Evolutionary conservation across 1,284 basidiomycete genomes (phyloP).

Genomic region (Fomes fomentarius): DNA sequence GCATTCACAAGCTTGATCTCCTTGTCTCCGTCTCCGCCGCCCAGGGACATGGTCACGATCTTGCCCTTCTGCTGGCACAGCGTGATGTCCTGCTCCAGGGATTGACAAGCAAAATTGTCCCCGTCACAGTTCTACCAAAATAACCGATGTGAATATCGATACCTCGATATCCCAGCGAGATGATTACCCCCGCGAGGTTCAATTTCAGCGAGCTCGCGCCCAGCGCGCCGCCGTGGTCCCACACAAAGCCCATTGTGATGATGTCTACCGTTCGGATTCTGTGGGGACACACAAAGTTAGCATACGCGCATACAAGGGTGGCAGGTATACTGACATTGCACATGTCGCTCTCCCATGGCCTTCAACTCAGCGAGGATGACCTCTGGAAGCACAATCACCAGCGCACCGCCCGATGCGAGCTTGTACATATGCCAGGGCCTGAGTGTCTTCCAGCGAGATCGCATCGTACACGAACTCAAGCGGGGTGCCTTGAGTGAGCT

Average conservation of each 20-base stretch:
- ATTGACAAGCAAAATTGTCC: neutral
- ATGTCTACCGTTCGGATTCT: conserved; percentile 54
- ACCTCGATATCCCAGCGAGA: neutral
- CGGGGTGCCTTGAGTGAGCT: conserved; percentile 28
- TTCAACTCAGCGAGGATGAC: conserved; percentile 1
- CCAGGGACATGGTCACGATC: conserved; percentile 65
- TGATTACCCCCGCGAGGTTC: conserved; percentile 1
- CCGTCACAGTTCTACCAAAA: neutral
- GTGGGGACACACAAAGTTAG: too few species aligned
- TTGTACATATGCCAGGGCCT: conserved; percentile 27
- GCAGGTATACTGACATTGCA: too few species aligned
- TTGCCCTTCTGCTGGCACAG: conserved; percentile 47
- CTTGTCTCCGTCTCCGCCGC: conserved; percentile 55
- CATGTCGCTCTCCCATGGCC: too few species aligned
- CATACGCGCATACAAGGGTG: too few species aligned
- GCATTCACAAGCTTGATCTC: conserved; percentile 54
- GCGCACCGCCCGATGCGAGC: conserved; percentile 21
- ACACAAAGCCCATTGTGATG: conserved; percentile 62
- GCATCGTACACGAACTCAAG: conserved; percentile 45
- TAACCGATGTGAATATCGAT: neutral
- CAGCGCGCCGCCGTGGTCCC: conserved; percentile 47
- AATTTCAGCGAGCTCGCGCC: neutral
- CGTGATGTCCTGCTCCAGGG: neutral
- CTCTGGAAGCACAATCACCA: conserved; percentile 9
- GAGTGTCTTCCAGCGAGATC: conserved; percentile 22